These are phyloP conservation scores for Gossypium australe DNA, from an alignment of 345 rosid genomes.

Conservation along the genomic window DNA sequence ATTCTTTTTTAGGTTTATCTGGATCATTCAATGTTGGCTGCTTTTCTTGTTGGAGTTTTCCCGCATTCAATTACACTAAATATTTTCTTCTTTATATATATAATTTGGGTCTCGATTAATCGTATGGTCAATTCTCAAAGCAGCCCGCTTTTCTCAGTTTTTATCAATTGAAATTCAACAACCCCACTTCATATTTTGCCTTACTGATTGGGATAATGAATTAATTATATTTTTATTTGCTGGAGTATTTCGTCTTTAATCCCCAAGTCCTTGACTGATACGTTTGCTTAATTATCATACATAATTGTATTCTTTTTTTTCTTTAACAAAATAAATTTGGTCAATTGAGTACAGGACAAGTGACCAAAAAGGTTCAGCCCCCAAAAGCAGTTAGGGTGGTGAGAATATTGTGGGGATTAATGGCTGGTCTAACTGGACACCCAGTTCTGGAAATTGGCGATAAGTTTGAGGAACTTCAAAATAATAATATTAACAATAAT, in stretches of 20 bases:
- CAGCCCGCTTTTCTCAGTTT: neutral
- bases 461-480: slow-evolving; percentile 19
- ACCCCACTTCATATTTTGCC: neutral
- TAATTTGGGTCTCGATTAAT: neutral
- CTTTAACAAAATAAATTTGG: neutral
- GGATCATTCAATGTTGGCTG: slow-evolving; percentile 1
- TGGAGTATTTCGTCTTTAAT: no score
- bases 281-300: neutral
- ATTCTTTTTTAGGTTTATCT: neutral
- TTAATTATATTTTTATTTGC: neutral
- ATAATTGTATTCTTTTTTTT: no score
- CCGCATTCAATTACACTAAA: neutral
- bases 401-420: slow-evolving; percentile 18
- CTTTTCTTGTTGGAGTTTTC: slow-evolving; percentile 1
- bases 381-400: slow-evolving; percentile 17
- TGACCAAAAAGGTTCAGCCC: slow-evolving; percentile 11
- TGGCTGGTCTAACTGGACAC: slow-evolving; percentile 39
- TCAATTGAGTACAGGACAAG: slow-evolving; percentile 19
- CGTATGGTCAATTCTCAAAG: neutral
- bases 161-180: neutral
- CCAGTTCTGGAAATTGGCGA: slow-evolving; percentile 42
- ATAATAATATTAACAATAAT: neutral
- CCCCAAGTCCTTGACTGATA: neutral
- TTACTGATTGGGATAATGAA: neutral
- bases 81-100: neutral